A percentile compares a stretch with the other conserved stretches of the same genome.
These are phyloP conservation scores for Auriculariales sp. DNA, from an alignment of 768 basidiomycete species.

Conservation along the genomic window DNA sequence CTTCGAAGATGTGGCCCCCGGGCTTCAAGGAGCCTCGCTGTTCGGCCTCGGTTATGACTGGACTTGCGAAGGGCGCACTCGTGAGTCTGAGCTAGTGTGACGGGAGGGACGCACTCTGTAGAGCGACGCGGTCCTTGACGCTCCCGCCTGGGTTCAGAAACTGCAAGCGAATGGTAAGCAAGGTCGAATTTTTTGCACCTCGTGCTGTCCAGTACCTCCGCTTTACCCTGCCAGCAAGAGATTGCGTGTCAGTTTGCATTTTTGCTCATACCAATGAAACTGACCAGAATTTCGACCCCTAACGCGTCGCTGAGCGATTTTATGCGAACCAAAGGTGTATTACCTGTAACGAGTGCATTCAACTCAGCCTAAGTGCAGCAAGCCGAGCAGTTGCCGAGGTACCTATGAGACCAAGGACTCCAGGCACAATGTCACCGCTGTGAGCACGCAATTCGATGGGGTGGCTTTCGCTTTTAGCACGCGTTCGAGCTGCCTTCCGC, in stretches of 20 bases:
- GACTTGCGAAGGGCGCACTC: neutral
- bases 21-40: conserved; percentile 66
- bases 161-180: conserved; percentile 22
- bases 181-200: neutral
- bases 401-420: conserved; percentile 82
- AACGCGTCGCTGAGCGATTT: conserved; percentile 82
- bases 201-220: no score
- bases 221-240: no score
- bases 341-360: conserved; percentile 37
- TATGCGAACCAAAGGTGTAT: conserved; percentile 86
- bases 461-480: no score
- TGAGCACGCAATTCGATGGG: no score
- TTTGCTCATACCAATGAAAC: no score
- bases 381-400: conserved; percentile 7
- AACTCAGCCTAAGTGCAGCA: no score
- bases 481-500: no score
- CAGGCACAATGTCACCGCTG: conserved; percentile 67
- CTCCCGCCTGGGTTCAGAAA: conserved; percentile 96
- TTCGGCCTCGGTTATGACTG: conserved; percentile 94
- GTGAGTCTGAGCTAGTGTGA: neutral
- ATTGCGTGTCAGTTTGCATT: no score
- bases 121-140: conserved; percentile 93
- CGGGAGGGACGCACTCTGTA: conserved; percentile 46
- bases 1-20: conserved; percentile 89
- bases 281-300: conserved; percentile 75